Evolutionary conservation across 176 grass and related monocot species (phyloP).

Genomic region (Leersia perrieri): DNA sequence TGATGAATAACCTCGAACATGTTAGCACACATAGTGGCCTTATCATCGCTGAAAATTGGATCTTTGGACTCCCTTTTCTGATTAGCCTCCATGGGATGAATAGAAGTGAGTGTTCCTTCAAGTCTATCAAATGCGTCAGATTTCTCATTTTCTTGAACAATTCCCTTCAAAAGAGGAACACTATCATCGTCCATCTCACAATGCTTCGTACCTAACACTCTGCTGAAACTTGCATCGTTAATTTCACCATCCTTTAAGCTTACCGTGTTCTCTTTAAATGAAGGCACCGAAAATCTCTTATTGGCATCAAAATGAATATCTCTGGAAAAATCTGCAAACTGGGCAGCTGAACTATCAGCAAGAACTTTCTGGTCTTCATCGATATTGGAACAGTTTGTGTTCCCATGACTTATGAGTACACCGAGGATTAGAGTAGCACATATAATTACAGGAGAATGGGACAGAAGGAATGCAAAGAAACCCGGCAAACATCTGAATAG

Average conservation of each 20-base stretch:
- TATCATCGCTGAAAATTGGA: slow-evolving; percentile 27
- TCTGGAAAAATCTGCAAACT: slow-evolving; percentile 19
- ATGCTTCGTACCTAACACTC: not conserved
- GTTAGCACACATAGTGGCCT: not conserved
- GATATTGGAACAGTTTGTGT: slow-evolving; percentile 37
- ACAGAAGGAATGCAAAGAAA: slow-evolving; percentile 54
- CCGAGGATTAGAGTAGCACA: slow-evolving; percentile 72
- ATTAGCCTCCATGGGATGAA: slow-evolving; percentile 16
- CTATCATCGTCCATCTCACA: slow-evolving; percentile 28
- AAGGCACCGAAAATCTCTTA: slow-evolving; percentile 12
- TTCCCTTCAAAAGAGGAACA: slow-evolving; percentile 35
- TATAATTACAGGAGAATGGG: slow-evolving; percentile 58
- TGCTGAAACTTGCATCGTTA: slow-evolving; percentile 25
- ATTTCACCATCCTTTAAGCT: not conserved
- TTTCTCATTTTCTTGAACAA: slow-evolving; percentile 12
- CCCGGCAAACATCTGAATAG: slow-evolving; percentile 50
- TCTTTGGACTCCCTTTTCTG: slow-evolving; percentile 17
- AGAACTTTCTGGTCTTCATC: slow-evolving; percentile 6
- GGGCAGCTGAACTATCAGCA: slow-evolving; percentile 16
- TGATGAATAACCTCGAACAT: slow-evolving; percentile 9
- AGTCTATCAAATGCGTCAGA: slow-evolving; percentile 13
- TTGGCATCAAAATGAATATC: slow-evolving; percentile 24
- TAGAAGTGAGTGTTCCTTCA: not conserved
- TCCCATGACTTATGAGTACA: slow-evolving; percentile 49
- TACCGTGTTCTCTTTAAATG: slow-evolving; percentile 2